phyloP scores from a whole-genome alignment of 163 green algal species.

The Volvox carteri region DNA sequence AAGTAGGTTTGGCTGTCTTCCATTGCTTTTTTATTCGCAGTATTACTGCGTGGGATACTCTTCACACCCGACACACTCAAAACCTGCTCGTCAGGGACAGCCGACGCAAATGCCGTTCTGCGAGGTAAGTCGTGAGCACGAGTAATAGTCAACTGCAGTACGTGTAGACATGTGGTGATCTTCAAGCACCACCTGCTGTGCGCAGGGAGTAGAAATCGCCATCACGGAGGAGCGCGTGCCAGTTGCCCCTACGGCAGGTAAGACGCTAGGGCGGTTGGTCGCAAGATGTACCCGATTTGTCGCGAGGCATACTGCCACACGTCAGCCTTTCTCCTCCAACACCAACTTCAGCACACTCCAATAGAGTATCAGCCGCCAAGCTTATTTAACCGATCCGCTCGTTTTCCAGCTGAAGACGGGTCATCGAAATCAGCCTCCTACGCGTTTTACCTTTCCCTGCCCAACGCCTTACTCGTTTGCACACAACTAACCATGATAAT shows the following conservation, averaged over 20 bases:
- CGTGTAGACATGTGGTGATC: not conserved
- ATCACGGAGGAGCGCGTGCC: constrained; percentile 17
- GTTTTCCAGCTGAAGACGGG: too few species aligned
- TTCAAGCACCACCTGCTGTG: not conserved
- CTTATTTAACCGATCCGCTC: too few species aligned
- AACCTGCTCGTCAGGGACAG: not conserved
- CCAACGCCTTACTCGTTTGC: too few species aligned
- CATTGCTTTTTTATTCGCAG: not conserved
- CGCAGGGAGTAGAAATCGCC: constrained; percentile 38
- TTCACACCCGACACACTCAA: not conserved
- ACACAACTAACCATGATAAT: too few species aligned
- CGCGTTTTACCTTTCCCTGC: too few species aligned
- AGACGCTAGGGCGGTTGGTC: not conserved
- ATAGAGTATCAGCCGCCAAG: too few species aligned
- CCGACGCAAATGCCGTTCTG: constrained; percentile 55
- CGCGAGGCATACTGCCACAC: too few species aligned
- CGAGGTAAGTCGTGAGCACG: constrained; percentile 33
- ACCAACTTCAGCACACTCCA: too few species aligned
- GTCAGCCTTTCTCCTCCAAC: too few species aligned
- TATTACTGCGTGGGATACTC: constrained; percentile 40
- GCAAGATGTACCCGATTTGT: too few species aligned
- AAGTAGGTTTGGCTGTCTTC: not conserved
- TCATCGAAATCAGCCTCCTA: too few species aligned
- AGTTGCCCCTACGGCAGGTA: not conserved
- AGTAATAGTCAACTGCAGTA: not conserved